Conservation (phyloP, 1,139 yeast genomes). For the Zygosaccharomyces pseudobailii region DNA sequence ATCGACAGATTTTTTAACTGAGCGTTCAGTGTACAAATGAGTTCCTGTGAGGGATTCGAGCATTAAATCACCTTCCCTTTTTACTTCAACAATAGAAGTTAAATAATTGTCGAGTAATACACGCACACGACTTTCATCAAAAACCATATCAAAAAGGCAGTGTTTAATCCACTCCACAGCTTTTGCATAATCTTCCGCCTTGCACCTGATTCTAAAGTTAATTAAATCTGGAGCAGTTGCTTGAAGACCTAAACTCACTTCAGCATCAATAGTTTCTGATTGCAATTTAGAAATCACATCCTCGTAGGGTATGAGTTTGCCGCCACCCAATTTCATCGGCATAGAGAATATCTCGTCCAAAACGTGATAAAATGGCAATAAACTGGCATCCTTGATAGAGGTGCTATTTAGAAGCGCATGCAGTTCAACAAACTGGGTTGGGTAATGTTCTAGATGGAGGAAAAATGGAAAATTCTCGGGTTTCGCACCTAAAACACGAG, state of each 20-base stretch:
- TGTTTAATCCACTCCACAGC: conserved; percentile 76
- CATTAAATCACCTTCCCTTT: conserved; percentile 75
- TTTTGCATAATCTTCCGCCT: conserved; percentile 53
- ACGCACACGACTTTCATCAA: conserved; percentile 67
- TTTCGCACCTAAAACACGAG: conserved; percentile 34
- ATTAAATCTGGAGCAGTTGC: conserved; percentile 63
- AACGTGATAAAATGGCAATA: conserved; percentile 64
- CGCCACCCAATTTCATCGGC: conserved; percentile 61
- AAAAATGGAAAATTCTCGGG: conserved; percentile 59
- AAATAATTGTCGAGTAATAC: conserved; percentile 70
- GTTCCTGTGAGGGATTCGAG: conserved; percentile 58
- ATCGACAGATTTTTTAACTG: conserved; percentile 67
- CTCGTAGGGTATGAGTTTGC: conserved; percentile 58
- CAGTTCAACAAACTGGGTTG: conserved; percentile 76
- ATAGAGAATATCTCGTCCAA: conserved; percentile 64
- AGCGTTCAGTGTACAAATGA: conserved; percentile 49
- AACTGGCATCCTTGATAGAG: conserved; percentile 45
- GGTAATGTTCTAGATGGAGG: conserved; percentile 72
- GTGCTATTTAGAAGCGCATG: conserved; percentile 61
- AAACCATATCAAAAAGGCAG: conserved; percentile 58
- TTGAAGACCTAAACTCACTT: conserved; percentile 54
- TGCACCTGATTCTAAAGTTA: conserved; percentile 58
- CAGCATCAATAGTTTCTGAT: conserved; percentile 62
- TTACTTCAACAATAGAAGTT: conserved; percentile 70
- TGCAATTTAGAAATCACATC: conserved; percentile 69